Evolutionary conservation across 805 yeast species (phyloP).

Genomic region (Scheffersomyces amazonensis): DNA sequence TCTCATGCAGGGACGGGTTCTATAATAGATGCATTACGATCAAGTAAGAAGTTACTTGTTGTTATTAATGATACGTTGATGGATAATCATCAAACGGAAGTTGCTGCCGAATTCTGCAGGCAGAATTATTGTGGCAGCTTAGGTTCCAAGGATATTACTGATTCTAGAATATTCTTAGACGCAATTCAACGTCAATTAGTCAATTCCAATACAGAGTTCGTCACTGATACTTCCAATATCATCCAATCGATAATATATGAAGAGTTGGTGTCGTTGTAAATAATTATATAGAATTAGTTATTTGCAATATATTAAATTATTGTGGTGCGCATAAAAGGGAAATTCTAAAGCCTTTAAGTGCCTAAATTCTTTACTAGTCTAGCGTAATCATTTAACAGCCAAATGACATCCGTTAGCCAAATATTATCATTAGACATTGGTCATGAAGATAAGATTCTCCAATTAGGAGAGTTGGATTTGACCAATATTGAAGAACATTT

Average conservation of each 20-base stretch:
- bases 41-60: conserved; percentile 56
- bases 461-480: too few species aligned
- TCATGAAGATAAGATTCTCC: too few species aligned
- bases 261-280: conserved; percentile 1
- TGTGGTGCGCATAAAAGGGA: too few species aligned
- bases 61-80: conserved; percentile 70
- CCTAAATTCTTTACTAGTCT: too few species aligned
- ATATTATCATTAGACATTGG: too few species aligned
- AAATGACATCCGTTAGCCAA: too few species aligned
- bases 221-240: neutral
- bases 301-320: too few species aligned
- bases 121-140: conserved; percentile 6
- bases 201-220: neutral
- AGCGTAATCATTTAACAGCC: too few species aligned
- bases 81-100: conserved; percentile 84
- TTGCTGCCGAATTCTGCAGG: conserved; percentile 41
- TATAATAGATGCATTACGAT: conserved; percentile 70
- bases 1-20: conserved; percentile 96
- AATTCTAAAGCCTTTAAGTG: too few species aligned
- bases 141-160: neutral
- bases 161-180: neutral
- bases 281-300: too few species aligned
- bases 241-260: conserved; percentile 4
- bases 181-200: neutral
- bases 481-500: too few species aligned